Evolutionary conservation across 2,329 filamentous ascomycete species (phyloP).

Genomic region (Botrytis paeoniae): DNA sequence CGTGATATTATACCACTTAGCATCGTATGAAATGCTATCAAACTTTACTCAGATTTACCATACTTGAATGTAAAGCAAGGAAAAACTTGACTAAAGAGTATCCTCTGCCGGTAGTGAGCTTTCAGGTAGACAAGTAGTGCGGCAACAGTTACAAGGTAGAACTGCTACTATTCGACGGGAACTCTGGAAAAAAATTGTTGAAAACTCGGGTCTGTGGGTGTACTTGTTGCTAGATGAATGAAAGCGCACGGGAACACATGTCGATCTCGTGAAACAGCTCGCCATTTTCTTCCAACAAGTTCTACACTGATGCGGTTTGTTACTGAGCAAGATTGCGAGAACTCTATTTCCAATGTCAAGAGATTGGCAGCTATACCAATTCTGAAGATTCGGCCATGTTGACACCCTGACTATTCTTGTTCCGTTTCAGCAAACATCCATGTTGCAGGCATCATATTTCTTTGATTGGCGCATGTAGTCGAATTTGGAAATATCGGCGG

Average conservation of each 20-base stretch:
- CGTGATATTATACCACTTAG: neutral
- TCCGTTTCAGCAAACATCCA: neutral
- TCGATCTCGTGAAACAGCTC: neutral
- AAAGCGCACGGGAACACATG: neutral
- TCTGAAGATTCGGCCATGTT: neutral
- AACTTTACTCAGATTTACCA: neutral
- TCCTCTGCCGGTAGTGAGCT: neutral
- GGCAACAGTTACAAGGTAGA: neutral
- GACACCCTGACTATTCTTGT: neutral
- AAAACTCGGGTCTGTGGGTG: neutral
- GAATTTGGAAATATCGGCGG: neutral
- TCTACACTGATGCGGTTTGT: neutral
- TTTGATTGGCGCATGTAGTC: neutral
- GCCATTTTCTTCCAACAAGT: neutral
- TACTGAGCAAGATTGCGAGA: neutral
- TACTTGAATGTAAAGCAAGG: neutral
- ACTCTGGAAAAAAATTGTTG: neutral
- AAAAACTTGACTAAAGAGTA: neutral
- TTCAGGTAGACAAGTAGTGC: neutral
- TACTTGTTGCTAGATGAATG: neutral
- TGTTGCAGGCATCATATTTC: neutral
- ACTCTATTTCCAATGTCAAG: neutral
- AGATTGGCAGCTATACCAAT: neutral
- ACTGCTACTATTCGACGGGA: neutral
- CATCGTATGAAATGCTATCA: neutral